Evolutionary conservation across 305 asterid species (phyloP), one percentile per base, ranked within the genome.

Genomic region (Fraxinus xanthoxyloides): DNA sequence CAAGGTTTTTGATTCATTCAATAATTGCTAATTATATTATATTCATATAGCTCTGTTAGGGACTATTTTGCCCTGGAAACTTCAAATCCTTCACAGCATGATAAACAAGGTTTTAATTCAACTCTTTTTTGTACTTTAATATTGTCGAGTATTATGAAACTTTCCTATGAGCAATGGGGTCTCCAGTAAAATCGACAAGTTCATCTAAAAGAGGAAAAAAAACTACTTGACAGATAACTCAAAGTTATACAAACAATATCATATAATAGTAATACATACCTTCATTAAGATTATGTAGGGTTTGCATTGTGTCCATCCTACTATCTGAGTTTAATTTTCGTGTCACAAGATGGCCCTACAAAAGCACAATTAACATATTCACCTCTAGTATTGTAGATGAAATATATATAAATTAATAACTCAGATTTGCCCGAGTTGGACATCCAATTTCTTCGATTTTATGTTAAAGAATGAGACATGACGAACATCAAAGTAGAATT

Each of bases 271-370:
- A 56, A 24, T 34, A 61, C 43, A 73, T 86, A 93, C 98, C 94
- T 92, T 95, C 91, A 72, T 95, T 83, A 54, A 95, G 87, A 80
- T 92, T 95, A 89, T 94, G 98, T 86, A 95, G 85, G 34, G 92
- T 89, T 85, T 94, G 99, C 91, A 89, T 89, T n/a, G 93, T 91
- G 75, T 92, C 97, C 76, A 95, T 97, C 70, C 88, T 90, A 59
- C 99, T 97, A 85, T 92, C 94, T 24, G 98, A 84, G 61, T 89
- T 89, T 89, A 94, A 86, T 65, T 95, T 91, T 86, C 97, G 89
- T 28, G 87, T 74, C 65, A 94, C 89, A 67, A 97, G 89, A 87
- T 92, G 99, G 73, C 99, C 98, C 97, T 95, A 80, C 5, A 83
- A 81, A 26, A 83, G 24, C n/a, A 59, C 12, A 36, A 36, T 35